These are phyloP conservation scores for Eucalyptus guilfoylei DNA, from an alignment of 345 rosid genomes.

Conservation along the genomic window DNA sequence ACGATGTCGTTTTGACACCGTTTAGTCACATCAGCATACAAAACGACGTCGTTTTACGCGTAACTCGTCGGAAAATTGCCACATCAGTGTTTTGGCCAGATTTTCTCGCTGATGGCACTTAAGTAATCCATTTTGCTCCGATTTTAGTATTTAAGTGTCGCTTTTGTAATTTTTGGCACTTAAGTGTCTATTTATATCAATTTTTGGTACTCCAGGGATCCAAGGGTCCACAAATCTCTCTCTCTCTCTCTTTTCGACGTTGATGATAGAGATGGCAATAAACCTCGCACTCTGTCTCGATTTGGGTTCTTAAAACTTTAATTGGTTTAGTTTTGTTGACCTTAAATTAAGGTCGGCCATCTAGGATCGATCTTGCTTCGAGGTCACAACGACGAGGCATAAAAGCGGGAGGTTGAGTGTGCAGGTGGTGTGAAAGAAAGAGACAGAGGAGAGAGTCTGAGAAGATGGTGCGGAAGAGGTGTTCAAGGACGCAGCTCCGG, in stretches of 20 bases:
- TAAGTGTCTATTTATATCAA: no score
- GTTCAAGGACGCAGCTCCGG: neutral
- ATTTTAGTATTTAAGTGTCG: no score
- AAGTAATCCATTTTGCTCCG: no score
- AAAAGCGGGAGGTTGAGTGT: neutral
- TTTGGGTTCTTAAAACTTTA: neutral
- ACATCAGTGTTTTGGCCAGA: no score
- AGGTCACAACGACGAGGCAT: neutral
- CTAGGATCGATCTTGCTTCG: neutral
- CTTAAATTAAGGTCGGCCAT: neutral
- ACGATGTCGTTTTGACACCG: no score
- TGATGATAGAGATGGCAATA: neutral
- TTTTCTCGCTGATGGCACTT: no score
- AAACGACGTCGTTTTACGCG: no score
- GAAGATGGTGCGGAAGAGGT: neutral
- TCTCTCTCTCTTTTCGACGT: neutral
- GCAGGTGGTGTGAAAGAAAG: neutral
- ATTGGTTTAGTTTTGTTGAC: neutral
- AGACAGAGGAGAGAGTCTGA: neutral
- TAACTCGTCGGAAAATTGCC: no score
- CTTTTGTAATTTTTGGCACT: no score
- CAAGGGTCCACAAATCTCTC: no score
- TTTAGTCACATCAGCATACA: no score
- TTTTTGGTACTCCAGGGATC: no score
- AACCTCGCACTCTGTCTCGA: neutral